These are phyloP conservation scores for Rhodocollybia butyracea DNA, from an alignment of 768 basidiomycete genomes.

Conservation along the genomic window DNA sequence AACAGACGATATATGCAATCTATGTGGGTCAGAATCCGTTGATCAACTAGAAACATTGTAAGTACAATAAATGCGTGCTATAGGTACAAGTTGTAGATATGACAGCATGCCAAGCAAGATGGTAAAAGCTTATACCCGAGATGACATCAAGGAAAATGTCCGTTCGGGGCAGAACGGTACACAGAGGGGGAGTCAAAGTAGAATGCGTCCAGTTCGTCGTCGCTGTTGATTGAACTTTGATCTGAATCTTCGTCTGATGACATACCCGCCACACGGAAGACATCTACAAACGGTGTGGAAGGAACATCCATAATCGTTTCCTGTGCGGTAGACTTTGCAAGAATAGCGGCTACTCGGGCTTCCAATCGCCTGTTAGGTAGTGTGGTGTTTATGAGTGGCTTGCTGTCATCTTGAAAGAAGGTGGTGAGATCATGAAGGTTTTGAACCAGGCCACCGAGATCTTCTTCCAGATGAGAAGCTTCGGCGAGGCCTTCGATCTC, in stretches of 20 bases:
- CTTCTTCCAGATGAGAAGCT: conserved; percentile 44
- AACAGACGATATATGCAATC: no score
- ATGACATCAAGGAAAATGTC: conserved; percentile 32
- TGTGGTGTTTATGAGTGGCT: conserved; percentile 27
- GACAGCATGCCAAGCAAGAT: background rate
- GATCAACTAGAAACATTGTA: background rate
- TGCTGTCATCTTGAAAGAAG: conserved; percentile 60
- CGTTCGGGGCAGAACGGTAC: conserved; percentile 46
- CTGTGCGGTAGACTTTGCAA: conserved; percentile 70
- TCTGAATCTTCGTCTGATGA: conserved; percentile 45
- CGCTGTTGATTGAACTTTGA: conserved; percentile 38
- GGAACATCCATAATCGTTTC: conserved; percentile 55
- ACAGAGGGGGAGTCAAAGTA: conserved; percentile 54
- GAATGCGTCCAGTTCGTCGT: conserved; percentile 57
- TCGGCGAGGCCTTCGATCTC: conserved; percentile 45
- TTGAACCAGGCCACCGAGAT: conserved; percentile 75
- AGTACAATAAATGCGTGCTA: background rate
- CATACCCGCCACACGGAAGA: conserved; percentile 57
- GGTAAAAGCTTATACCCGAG: no score
- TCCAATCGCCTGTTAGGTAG: conserved; percentile 62
- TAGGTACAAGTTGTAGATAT: background rate
- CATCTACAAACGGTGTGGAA: conserved; percentile 77
- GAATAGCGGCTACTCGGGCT: conserved; percentile 77
- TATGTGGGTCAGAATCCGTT: no score
- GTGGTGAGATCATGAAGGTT: conserved; percentile 73